These are phyloP conservation scores for Nicotiana obtusifolia DNA, from an alignment of 257 asterid species.

Conservation along the genomic window DNA sequence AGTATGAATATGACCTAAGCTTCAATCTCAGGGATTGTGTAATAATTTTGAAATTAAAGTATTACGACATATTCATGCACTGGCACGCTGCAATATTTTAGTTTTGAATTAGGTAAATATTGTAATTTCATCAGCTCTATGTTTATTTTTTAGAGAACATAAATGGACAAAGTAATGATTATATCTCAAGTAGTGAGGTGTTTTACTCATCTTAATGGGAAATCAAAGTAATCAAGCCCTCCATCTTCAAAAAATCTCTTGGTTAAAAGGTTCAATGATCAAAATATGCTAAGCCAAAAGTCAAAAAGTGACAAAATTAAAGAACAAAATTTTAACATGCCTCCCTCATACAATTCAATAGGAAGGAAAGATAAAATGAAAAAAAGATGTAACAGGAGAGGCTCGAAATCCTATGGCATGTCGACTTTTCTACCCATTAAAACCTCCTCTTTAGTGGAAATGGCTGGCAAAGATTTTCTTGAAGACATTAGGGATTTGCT, in stretches of 20 bases:
- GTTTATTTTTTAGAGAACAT: background rate
- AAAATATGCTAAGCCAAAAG: conserved; percentile 25
- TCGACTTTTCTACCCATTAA: conserved; percentile 4
- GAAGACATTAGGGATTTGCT: conserved; percentile 6
- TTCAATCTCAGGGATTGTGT: too few species aligned
- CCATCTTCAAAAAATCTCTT: background rate
- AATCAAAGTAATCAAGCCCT: background rate
- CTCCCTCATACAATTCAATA: conserved; percentile 1
- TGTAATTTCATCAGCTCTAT: conserved; percentile 3
- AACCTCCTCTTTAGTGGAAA: background rate
- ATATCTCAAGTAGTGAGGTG: background rate
- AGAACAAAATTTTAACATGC: conserved; percentile 32
- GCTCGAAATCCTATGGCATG: conserved; percentile 29
- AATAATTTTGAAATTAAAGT: background rate
- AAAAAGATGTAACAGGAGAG: background rate
- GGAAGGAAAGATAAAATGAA: background rate
- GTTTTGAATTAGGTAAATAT: background rate
- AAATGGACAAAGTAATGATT: conserved; percentile 14
- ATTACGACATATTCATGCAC: background rate
- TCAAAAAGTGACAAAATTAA: conserved; percentile 42
- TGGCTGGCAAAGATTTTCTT: conserved; percentile 7
- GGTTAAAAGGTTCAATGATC: conserved; percentile 11
- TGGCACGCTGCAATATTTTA: background rate
- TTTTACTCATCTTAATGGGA: background rate
- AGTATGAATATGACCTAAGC: too few species aligned